Evolutionary conservation across 2,329 filamentous ascomycete species (phyloP), one percentile per base, ranked within the genome.

Genomic region (Neophaeococcomyces aloes): DNA sequence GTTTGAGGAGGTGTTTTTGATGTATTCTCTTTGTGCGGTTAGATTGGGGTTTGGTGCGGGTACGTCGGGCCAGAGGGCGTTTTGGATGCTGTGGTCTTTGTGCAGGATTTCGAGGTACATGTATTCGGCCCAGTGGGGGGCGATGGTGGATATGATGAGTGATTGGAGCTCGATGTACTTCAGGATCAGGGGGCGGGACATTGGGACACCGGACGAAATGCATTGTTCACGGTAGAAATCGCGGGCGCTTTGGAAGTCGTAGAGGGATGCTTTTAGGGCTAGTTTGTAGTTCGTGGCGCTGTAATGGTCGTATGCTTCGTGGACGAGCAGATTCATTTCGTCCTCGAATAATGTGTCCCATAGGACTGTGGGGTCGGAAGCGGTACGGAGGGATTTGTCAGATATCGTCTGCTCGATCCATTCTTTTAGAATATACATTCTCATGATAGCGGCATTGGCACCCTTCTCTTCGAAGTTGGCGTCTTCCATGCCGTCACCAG

Each of bases 381-480:
- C 50, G n/a, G 78, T 78, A 39, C 89, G 81, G 58, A 94, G 79
- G 46, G 76, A 74, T 57, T 83, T 71, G 46, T 89, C 81, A 54
- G 79, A 77, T 44, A 83, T 67, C 57, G 85, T 76, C 59, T 94
- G 86, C 65, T 96, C 86, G 50, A 85, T 88, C 89, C 89, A 96
- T 63, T 94, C 85, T 60, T 86, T 80, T 42, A 93, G 71, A 59
- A 77, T 81, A 58, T 79, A 88, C 41, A 96, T 75, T 57, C 87
- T 81, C 50, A 96, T 72, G 57, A 95, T 93, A 59, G 81, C 88
- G 61, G 81, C 85, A 65, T 96, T 91, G 31, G 91, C 91, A 30
- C 95, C 87, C 44, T 83, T 78, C 68, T 98, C 91, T 59, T 95
- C 91, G 53, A 98, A 94, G 71, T 98, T 98, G 56, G 89, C 88